Base-by-base conservation (phyloP, 139 green algal genomes). In the Chlorella sp. region DNA sequence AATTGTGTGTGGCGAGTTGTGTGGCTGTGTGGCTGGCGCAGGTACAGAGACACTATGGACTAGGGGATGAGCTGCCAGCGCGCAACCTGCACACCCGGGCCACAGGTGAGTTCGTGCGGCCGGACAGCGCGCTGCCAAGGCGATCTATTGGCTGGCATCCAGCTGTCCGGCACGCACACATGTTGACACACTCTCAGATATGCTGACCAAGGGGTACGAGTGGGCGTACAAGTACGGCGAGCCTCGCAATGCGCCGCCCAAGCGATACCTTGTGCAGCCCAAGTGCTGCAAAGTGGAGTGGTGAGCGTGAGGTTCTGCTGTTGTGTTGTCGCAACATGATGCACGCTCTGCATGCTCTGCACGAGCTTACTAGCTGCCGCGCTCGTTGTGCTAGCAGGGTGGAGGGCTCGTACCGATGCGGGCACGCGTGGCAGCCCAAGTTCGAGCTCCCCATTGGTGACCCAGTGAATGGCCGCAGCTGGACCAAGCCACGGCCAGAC, bases 151-250 rank as follows among this genome's bases (percentile, higher is more conserved):
- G 59, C 59, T 64, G 59, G 24, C 23, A 14, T 30, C 27, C 23
- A 64, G 23, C 59, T 30, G 59, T n/a, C n/a, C n/a, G n/a, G n/a
- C n/a, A n/a, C n/a, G n/a, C n/a, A n/a, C n/a, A n/a, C n/a, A n/a
- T 20, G 27, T 33, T 62, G 31, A 30, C 14, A 1, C 62, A n/a
- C n/a, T n/a, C n/a, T 23, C 71, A 82, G 77, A 82, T 68, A 82
- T 82, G 77, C 49, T 82, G 1, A 74, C 24, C 22, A 70, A 66
- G 34, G 79, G 79, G 2, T 85, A 60, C 51, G 79, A 85, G 67
- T 85, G 75, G 72, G 75, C 75, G 1, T 71, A 66, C 51, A 81
- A 82, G 62, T 82, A 77, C 50, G 79, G 79, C 17, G 34, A 73
- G 30, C 79, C 79, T 5, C 34, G 31, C 14, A 81, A 85, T 31